Evolutionary conservation across 2,329 filamentous ascomycete genomes (phyloP).

Genomic region (Fusarium sp.): DNA sequence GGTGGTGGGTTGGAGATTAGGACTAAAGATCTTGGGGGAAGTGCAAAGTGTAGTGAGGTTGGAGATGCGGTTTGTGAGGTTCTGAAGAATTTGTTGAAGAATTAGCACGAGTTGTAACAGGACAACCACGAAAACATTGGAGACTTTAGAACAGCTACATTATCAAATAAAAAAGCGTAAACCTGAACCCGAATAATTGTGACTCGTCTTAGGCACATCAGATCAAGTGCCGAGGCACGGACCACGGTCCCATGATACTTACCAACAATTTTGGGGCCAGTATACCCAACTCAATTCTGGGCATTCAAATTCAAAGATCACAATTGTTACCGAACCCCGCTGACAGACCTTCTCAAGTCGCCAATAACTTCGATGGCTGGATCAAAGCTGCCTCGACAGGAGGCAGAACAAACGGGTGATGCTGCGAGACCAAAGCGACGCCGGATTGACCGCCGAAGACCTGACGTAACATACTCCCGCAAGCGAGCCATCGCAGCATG

Average conservation of each 20-base stretch:
- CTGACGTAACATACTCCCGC: neutral
- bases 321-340: rapidly evolving
- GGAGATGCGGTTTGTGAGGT: slow-evolving; percentile 64
- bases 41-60: slow-evolving; percentile 70
- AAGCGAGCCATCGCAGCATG: neutral
- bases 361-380: neutral
- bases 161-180: neutral
- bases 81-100: neutral
- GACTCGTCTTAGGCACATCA: neutral
- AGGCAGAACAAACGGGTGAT: neutral
- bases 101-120: rapidly evolving
- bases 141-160: neutral
- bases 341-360: neutral
- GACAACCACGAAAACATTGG: rapidly evolving
- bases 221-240: neutral
- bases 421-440: neutral
- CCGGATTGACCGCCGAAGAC: neutral
- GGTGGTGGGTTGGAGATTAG: slow-evolving; percentile 58
- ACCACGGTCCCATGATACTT: neutral
- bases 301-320: neutral
- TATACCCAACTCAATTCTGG: neutral
- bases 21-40: slow-evolving; percentile 74
- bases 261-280: no score
- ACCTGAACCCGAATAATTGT: neutral
- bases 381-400: neutral